Base-by-base conservation (phyloP, 2,329 filamentous ascomycete species). In the Cladophialophora chaetospira region DNA sequence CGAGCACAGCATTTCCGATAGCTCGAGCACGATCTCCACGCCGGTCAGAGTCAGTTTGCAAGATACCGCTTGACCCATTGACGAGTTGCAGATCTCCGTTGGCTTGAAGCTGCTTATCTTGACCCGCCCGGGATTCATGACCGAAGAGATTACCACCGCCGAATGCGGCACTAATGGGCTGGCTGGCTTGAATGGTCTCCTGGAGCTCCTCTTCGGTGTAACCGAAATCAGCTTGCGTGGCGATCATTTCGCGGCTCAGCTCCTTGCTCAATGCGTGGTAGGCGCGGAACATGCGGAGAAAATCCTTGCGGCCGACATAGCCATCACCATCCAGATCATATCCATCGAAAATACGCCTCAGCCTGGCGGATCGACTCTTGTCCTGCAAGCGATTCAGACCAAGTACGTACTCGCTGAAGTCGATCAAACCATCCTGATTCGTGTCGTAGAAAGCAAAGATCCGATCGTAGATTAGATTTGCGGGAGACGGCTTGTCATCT, bases 401-500 rank as follows among this genome's bases (percentile, higher is more conserved):
- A 55, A 88, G 85, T 21, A 97, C 76, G 68, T 97, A 99, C 70
- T 99, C 94, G 46, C 90, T 82, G 65, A 99, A 97, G 5, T 89
- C 89, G 66, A 99, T 97, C 5, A 96, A 77, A 19, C 88, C 89
- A 69, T 99, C 91, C 38, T 85, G 82, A 70, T 97, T 93, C 28
- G 87, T 89, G 72, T 99, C 94, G 71, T 97, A 99, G 71, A 97
- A 97, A 48, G 89, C 85, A 73, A 97, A 99, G 83, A 97, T 94
- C 64, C 94, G 88, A 71, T 99, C 93, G 69, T 96, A 94, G 57
- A 99, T 89, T 11, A 96, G 82, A 70, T 95, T 97, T 1, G 93
- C 90, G 0, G 88, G 82, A 9, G 88, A 85, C 53, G 91, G 87
- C 28, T 87, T 83, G 56, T 85, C 83, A n/a, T 88, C 88, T 11